A percentile compares a stretch with the other conserved stretches of the same genome.
Evolutionary conservation across 148 eudicot species (phyloP).

Genomic region (Persicaria maculosa): DNA sequence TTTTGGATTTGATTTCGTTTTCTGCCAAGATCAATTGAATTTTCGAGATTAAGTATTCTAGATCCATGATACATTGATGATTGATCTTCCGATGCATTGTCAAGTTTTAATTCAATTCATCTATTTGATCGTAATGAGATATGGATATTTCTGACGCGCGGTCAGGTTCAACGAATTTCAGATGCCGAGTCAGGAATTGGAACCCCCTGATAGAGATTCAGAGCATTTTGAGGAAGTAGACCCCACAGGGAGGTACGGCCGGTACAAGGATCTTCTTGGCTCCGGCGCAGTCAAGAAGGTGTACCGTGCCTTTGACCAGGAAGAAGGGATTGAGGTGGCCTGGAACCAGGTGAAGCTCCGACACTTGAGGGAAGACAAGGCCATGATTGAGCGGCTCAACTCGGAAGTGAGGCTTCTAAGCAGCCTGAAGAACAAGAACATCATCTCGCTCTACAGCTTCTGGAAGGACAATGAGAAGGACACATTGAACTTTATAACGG

Average conservation of each 20-base stretch:
- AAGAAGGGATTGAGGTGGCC: conserved; percentile 84
- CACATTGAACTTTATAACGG: conserved; percentile 72
- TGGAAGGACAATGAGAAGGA: conserved; percentile 46
- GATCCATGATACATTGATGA: not conserved
- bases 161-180: not conserved
- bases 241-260: conserved; percentile 69
- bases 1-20: not conserved
- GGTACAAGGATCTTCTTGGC: conserved; percentile 62
- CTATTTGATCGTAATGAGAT: not conserved
- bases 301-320: conserved; percentile 75
- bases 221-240: conserved; percentile 67
- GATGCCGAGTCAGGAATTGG: conserved; percentile 30
- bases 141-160: not conserved
- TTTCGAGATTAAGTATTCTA: not conserved
- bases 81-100: not conserved
- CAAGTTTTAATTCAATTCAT: not conserved
- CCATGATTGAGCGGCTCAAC: conserved; percentile 46
- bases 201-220: conserved; percentile 34
- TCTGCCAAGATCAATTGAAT: not conserved
- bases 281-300: conserved; percentile 67
- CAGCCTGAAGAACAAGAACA: conserved; percentile 50
- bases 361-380: conserved; percentile 32
- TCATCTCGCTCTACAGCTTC: conserved; percentile 40
- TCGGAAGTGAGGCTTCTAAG: conserved; percentile 57
- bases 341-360: conserved; percentile 79